These are phyloP conservation scores for Polygonum aviculare DNA, from an alignment of 148 eudicot species.

Conservation along the genomic window DNA sequence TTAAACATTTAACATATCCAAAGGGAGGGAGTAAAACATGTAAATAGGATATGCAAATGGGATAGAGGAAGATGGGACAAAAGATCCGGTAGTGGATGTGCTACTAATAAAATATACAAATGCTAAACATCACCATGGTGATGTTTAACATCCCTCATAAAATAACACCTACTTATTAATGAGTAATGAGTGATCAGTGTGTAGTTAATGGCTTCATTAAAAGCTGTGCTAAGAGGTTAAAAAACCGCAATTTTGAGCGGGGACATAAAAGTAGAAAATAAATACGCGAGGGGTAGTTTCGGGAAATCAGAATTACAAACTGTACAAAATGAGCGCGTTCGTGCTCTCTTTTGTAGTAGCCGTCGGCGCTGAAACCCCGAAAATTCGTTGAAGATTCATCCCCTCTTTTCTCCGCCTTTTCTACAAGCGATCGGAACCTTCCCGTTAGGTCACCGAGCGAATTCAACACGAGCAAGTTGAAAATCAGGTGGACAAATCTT, in stretches of 20 bases:
- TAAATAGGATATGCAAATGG: no score
- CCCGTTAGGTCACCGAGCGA: conserved; percentile 2
- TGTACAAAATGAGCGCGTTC: conserved; percentile 12
- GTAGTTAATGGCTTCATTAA: background rate
- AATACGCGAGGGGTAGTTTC: background rate
- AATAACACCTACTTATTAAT: no score
- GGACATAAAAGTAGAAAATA: background rate
- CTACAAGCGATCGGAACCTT: conserved; percentile 9
- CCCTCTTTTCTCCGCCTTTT: background rate
- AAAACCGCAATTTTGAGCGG: background rate
- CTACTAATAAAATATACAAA: no score
- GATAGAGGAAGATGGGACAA: no score
- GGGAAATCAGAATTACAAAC: background rate
- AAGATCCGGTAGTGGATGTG: no score
- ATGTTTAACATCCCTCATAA: no score
- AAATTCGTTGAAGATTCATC: conserved; percentile 9
- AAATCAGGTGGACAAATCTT: background rate
- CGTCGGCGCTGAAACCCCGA: conserved; percentile 9
- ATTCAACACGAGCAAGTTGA: background rate
- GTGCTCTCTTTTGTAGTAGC: background rate
- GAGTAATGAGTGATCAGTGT: background rate
- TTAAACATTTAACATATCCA: no score
- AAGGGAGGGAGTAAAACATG: no score
- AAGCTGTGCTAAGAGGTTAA: background rate
- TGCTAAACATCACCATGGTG: no score